phyloP scores from a whole-genome alignment of 306 rosid genomes.

The Gastrolobium bilobum region DNA sequence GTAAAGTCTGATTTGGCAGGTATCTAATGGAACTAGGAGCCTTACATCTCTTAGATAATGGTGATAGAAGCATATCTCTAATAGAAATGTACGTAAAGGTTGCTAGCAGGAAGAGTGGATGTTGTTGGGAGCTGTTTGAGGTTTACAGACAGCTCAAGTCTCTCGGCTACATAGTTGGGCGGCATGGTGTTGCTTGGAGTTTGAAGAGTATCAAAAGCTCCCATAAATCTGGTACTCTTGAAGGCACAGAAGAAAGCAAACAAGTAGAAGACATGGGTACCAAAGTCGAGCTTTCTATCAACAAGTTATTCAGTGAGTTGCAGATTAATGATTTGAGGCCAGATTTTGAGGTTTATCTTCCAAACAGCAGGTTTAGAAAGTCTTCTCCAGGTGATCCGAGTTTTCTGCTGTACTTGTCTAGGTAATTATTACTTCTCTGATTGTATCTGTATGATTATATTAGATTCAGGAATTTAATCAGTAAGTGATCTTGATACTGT shows the following conservation, averaged over 20 bases:
- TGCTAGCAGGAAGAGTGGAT: conserved; percentile 54
- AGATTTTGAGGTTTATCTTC: conserved; percentile 78
- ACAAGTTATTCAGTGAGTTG: conserved; percentile 57
- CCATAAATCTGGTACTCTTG: conserved; percentile 39
- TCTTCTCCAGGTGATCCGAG: conserved; percentile 79
- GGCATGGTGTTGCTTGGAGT: conserved; percentile 75
- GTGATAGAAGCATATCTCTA: conserved; percentile 55
- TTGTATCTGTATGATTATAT: conserved; percentile 18
- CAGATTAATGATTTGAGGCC: conserved; percentile 64
- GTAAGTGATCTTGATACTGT: background rate
- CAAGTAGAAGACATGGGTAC: conserved; percentile 46
- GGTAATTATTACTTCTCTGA: conserved; percentile 57
- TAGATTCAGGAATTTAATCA: conserved; percentile 1
- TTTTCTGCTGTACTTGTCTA: conserved; percentile 72
- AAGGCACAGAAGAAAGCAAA: conserved; percentile 48
- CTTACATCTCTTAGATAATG: conserved; percentile 58
- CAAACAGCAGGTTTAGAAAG: conserved; percentile 84
- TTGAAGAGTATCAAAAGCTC: conserved; percentile 57
- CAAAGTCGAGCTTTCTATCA: conserved; percentile 48
- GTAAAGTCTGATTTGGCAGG: conserved; percentile 56
- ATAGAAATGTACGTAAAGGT: conserved; percentile 67
- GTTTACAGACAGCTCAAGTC: conserved; percentile 83
- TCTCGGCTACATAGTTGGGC: conserved; percentile 79
- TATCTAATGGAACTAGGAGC: conserved; percentile 83
- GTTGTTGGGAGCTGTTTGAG: conserved; percentile 83